Percentiles rank a stretch among this genome's conserved stretches.
Evolutionary conservation across 2,329 filamentous ascomycete genomes (phyloP).

Genomic region (Alternaria sp.): DNA sequence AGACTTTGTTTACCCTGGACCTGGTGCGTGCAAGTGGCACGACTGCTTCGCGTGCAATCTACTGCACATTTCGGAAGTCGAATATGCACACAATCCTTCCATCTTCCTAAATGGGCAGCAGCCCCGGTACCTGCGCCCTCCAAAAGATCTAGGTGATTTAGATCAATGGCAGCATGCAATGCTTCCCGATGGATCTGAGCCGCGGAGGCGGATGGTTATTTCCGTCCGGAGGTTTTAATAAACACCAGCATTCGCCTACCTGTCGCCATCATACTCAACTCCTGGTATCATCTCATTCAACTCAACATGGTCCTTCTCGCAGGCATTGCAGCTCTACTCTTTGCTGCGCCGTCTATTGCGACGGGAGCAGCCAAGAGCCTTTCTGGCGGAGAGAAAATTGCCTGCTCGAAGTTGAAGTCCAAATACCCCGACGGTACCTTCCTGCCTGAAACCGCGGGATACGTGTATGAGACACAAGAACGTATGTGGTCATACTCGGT

Average conservation of each 20-base stretch:
- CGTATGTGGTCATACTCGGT: neutral
- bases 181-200: neutral
- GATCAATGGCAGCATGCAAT: neutral
- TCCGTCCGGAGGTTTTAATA: neutral
- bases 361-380: neutral
- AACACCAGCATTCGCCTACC: neutral
- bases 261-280: too few relatives aligned
- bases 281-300: too few relatives aligned
- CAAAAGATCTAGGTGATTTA: neutral
- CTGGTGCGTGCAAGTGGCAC: neutral
- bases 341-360: neutral
- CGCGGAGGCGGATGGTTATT: neutral
- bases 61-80: too few relatives aligned
- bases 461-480: neutral
- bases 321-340: neutral
- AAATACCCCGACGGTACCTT: neutral
- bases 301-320: neutral
- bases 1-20: neutral
- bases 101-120: neutral
- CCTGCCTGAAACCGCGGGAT: neutral
- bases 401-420: neutral
- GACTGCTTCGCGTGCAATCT: neutral
- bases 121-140: neutral
- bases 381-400: neutral
- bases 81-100: too few relatives aligned